Base-by-base conservation (phyloP, 2,329 filamentous ascomycete genomes). In the Chaetomium sp. region DNA sequence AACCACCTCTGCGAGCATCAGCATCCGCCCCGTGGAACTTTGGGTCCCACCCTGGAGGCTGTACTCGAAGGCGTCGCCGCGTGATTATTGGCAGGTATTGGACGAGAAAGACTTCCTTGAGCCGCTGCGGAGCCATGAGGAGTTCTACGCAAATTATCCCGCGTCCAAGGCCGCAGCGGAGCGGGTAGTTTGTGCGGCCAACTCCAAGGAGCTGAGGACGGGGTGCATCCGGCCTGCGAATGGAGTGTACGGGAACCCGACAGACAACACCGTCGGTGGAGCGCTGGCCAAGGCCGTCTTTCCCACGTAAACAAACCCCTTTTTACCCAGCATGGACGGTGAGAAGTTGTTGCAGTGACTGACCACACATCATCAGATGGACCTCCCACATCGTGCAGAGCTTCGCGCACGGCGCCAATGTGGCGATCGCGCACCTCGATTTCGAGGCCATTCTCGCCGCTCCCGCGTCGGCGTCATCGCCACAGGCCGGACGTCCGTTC, bases 201-300 rank as follows among this genome's bases (percentile, higher is more conserved):
- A 75, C 29, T 70, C 74, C 3, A 42, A 63, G 70, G 65, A 5
- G 73, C 29, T 85, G 65, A 76, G 82, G 6, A 84, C 83, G 0
- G 83, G 83, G 23, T 78, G 78, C 68, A 82, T 85, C 62, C 75
- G 83, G 2, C 83, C 83, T 0, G 79, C 80, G 2, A 83, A 84
- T 67, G 81, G 80, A 3, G 78, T 85, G 13, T 85, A 85, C 65
- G 83, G 83, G 3, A 78, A 82, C 55, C 80, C 79, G 1, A 79
- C 76, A 3, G 80, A 84, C 68, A 80, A 80, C 42, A 76, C 81
- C 3, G 76, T 81, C 1, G 79, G 79, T 1, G 71, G 76, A 0
- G 79, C 81, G 54, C 70, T 84, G 47, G 74, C 73, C 23, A 74
- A 72, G 38, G 71, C 73, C 0, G 72, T 78, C 1, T 71, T 73